Evolutionary conservation across 805 yeast species (phyloP), one percentile per base, ranked within the genome.

Genomic region (Pichia kluyveri): DNA sequence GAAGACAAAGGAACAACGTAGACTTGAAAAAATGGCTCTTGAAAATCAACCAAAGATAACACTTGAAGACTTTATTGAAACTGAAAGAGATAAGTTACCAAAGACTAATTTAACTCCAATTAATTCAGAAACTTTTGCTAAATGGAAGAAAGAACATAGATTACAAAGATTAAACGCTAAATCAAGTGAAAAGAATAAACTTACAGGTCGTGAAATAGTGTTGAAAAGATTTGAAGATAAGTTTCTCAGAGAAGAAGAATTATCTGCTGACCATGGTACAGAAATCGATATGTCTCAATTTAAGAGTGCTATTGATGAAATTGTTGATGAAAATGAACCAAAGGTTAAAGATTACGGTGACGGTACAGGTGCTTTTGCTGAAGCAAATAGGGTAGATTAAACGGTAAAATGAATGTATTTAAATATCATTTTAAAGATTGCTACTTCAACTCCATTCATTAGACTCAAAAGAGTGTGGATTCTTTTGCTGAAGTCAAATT

Each of bases 1-100:
- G 69, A 93, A 93, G 75, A 95, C 99, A 37, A 91, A 90, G 69
- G 99, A 93, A 64, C 96, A 93, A 66, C 84, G 86, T 75, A 77
- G 89, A 61, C 69, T 87, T 60, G 99, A 93, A 67, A 83, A 82
- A 60, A 73, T 83, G 65, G 96, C 95, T 8, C 75, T 80, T 26
- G 96, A 87, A 46, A 72, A 77, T 47, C 87, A 86, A 60, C 96
- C 96, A 47, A 83, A 84, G 72, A 86, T 95, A 60, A 87, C 98
- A 0, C 73, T 93, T 60, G 99, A 93, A 68, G 99, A 95, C 53
- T 93, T 93, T 64, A 77, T 93, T 55, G 99, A 95, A 64, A 80
- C 91, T 49, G 99, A 90, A 69, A 83, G 97, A 69, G 83, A 79
- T 53, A 82, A 80, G 63, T 72, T 93, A 61, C 95, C 95, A 59